Evolutionary conservation across 257 asterid genomes (phyloP), one percentile per base, ranked within the genome.

Genomic region (Nicotiana paniculata): DNA sequence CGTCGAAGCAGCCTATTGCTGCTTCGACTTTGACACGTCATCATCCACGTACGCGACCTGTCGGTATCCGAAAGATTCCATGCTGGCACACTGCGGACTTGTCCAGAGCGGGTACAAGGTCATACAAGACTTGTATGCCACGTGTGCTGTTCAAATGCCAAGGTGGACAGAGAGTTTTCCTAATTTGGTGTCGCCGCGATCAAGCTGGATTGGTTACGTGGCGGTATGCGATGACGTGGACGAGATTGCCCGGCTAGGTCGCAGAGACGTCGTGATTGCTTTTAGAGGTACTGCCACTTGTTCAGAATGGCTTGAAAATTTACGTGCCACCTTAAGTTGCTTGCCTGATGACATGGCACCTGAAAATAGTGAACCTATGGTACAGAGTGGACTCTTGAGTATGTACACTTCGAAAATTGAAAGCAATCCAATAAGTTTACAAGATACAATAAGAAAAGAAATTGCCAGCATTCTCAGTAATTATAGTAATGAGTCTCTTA

Each of bases 181-280:
- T 1, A 77, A 79, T 0, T 91, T 95, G 93, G 89, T 82, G 58
- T 82, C 95, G 5, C 58, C 91, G 7, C 89, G 18, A 77, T 92
- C 95, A n/a, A 91, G 97, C 88, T 94, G 98, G 95, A 87, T 96
- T 0, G 99, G 97, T 0, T 96, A 94, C 81, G 97, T 94, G 90
- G 99, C 99, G 0, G 97, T 96, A 2, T 96, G 98, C 35, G 75
- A 85, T 10, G 93, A 96, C 88, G 55, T 70, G 85, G 82, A 86
- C 0, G 97, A 93, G 76, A 92, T 96, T 17, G 87, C 91, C 0
- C 46, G 99, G 16, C 67, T 94, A 0, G 99, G 99, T 15, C 86
- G 98, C 0, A 96, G 98, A 8, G 97, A 94, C 70, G 94, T 96
- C 81, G 99, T 96, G 75, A 88, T 96, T 51, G 93, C 98, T 3